Conservation (phyloP, 2,329 filamentous ascomycete species). For the Penicillium sp. region DNA sequence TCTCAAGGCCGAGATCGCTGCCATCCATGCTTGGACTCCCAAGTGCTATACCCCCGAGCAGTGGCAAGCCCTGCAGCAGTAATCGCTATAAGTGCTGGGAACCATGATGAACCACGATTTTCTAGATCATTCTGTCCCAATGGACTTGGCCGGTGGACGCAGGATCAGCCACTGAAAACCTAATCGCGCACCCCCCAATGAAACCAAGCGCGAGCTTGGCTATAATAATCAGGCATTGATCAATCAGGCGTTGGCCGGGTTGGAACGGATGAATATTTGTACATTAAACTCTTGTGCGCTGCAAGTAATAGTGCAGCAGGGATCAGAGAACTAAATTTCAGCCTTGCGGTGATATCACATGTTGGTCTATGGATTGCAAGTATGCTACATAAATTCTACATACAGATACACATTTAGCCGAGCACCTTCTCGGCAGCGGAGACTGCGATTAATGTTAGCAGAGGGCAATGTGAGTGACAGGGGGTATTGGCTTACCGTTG, state of each 20-base stretch:
- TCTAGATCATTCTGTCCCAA: background rate
- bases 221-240: background rate
- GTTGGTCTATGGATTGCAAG: conserved; percentile 5
- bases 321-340: background rate
- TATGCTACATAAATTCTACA: background rate
- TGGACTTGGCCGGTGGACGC: background rate
- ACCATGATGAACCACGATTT: background rate
- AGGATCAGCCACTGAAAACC: background rate
- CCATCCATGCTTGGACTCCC: conserved; percentile 92
- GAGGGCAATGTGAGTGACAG: background rate
- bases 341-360: background rate
- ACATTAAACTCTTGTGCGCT: conserved; percentile 6
- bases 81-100: background rate
- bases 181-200: background rate
- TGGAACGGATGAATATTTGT: conserved; percentile 10
- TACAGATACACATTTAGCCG: conserved; percentile 30
- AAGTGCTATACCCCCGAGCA: conserved; percentile 92
- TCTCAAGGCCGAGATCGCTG: conserved; percentile 83
- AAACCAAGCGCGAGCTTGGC: background rate
- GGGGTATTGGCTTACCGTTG: conserved; percentile 56
- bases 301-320: background rate
- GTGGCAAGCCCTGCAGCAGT: conserved; percentile 69
- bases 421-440: conserved; percentile 54
- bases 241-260: conserved; percentile 10
- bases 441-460: conserved; percentile 36